Base-by-base conservation (phyloP, 2,329 filamentous ascomycete species). In the Hypoxylon sp. region DNA sequence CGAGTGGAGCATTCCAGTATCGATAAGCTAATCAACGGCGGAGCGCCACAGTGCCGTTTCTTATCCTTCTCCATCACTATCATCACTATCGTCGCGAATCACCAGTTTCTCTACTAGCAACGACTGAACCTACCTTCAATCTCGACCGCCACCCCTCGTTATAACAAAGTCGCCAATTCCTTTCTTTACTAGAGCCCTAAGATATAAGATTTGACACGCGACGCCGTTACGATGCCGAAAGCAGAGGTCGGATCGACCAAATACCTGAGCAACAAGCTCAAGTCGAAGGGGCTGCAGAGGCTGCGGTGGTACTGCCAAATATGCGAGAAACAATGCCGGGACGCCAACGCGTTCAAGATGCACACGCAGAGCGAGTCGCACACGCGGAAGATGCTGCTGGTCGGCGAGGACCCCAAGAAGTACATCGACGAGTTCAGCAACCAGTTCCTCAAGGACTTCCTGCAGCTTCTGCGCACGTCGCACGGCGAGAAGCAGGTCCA, bases 231-330 rank as follows among this genome's bases (percentile, higher is more conserved):
- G 58, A 98, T 98, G 95, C 91, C 91, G 59, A 93, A 93, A 84
- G 96, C 96, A 76, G 96, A 98, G 84, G 90, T 93, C 60, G 96
- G 96, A 71, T 93, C 91, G 63, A 94, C 91, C n/a, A 98, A 98
- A 83, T 89, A 93, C 79, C 87, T 98, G 67, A 90, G 88, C 81
- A 98, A 98, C 83, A 92, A 94, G 82, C 91, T 97, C 84, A 98
- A 97, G 82, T 88, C 89, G 70, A 92, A 93, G 79, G 90, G 90
- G 61, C 82, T 90, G 10, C 92, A 96, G 77, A 88, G 95, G 6
- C 85, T 99, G 60, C 89, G 95, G 79, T 99, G 94, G 92, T 98
- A 95, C 83, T 98, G 95, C 70, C 89, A 92, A 78, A 89, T 92
- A 5, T 98, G 95, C 83, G 88, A 93, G 77, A 86, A 89, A 65